Evolutionary conservation across 441 rosid species (phyloP).

Genomic region (Corymbia citriodora): DNA sequence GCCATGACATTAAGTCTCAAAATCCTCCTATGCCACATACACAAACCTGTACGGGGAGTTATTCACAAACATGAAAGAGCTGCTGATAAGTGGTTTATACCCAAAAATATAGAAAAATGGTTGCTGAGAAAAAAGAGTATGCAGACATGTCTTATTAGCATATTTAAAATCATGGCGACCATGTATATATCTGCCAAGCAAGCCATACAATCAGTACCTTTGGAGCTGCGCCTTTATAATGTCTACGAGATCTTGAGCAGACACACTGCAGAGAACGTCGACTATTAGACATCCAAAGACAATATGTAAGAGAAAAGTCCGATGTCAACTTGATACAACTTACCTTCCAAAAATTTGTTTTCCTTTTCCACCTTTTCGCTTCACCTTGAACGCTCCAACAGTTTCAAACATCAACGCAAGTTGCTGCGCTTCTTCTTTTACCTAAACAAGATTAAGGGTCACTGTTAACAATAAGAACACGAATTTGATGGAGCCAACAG

Average conservation of each 20-base stretch:
- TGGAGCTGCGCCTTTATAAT: constrained; percentile 89
- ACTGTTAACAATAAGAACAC: background rate
- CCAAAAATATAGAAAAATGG: background rate
- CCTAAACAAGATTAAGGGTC: constrained; percentile 33
- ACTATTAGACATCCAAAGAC: constrained; percentile 4
- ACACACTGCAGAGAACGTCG: constrained; percentile 51
- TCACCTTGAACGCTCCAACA: constrained; percentile 88
- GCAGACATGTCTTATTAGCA: background rate
- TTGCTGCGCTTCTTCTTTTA: constrained; percentile 88
- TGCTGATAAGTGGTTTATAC: background rate
- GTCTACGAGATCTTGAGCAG: constrained; percentile 89
- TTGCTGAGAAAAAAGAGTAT: background rate
- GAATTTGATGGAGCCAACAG: background rate
- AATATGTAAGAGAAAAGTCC: background rate
- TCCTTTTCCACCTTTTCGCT: constrained; percentile 90
- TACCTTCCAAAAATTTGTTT: constrained; percentile 83
- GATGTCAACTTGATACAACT: constrained; percentile 17
- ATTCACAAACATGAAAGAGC: background rate
- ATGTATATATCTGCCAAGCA: background rate
- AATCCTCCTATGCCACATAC: background rate
- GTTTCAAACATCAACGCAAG: constrained; percentile 72
- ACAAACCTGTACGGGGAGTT: background rate
- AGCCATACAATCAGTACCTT: constrained; percentile 35
- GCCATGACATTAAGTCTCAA: background rate
- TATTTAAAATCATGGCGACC: background rate